A percentile compares a stretch with the other conserved stretches of the same genome.
Evolutionary conservation across 345 rosid genomes (phyloP).

Genomic region (Bruguiera gymnorhiza): DNA sequence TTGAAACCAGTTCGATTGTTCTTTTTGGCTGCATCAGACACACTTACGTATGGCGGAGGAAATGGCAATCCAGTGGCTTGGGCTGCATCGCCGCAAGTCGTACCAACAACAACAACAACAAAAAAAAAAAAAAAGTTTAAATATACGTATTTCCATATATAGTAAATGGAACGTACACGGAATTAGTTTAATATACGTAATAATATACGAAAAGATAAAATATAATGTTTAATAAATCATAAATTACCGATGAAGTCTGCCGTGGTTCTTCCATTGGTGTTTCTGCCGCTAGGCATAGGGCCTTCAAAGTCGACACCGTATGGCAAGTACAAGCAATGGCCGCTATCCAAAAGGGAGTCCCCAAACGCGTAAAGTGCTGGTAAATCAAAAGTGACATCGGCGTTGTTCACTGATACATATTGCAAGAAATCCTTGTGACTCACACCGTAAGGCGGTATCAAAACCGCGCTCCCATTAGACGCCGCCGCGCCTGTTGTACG

Average conservation of each 20-base stretch:
- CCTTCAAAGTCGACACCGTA: neutral
- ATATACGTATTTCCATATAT: neutral
- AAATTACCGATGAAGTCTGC: constrained; percentile 1
- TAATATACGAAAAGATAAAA: too few relatives aligned
- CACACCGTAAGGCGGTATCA: neutral
- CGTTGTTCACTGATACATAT: neutral
- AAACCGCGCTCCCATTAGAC: neutral
- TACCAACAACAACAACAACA: neutral
- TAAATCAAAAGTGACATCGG: neutral
- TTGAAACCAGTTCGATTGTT: neutral
- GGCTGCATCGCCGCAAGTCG: neutral
- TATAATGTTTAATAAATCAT: too few relatives aligned
- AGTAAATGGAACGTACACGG: neutral
- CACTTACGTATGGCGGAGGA: neutral
- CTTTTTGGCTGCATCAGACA: neutral
- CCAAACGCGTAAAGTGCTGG: neutral
- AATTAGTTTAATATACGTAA: too few relatives aligned
- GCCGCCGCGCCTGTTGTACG: neutral
- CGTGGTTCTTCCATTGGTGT: constrained; percentile 3
- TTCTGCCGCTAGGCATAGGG: neutral
- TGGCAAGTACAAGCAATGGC: neutral
- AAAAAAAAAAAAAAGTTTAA: neutral
- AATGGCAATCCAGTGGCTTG: neutral
- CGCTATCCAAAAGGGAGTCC: neutral
- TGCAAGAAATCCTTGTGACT: neutral